Evolutionary conservation across 2,329 filamentous ascomycete species (phyloP), one percentile per base, ranked within the genome.

Genomic region (Alternaria sp.): DNA sequence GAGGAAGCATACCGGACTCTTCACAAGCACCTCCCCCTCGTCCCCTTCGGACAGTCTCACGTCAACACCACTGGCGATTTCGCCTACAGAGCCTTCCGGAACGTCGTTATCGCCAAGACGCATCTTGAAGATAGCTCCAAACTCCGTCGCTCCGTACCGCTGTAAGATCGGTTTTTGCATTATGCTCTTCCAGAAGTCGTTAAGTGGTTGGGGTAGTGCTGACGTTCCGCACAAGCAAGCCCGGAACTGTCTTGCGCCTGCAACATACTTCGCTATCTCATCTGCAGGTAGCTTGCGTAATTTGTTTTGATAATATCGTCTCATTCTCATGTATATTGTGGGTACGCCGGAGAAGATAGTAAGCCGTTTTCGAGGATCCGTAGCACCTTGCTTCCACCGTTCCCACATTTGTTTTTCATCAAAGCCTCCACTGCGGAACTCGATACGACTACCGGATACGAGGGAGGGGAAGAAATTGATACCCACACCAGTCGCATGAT

Each of bases 141-240:
- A 78, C 55, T 82, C 81, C 0, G 81, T 81, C 1, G 80, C 79
- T 0, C 81, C 81, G 57, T 83, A 83, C 28, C 81, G 67, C 53
- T 80, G 81, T 38, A 80, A 61, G 44, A 82, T 82, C n/a, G 63
- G 71, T 52, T 77, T 78, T 34, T 80, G 78, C 67, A 83, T 73
- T 4, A 84, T 72, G 5, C 72, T 67, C 3, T 77, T 77, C 83
- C 84, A 85, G 64, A 84, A 85, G 39, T 84, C 78, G n/a, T 80
- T 80, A 39, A 86, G 80, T 1, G 83, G 82, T 53, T 80, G 79
- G 3, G 83, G 83, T 38, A 85, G 63, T 1, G 83, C 83, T 3
- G 80, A 83, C 0, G 83, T 85, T 0, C 81, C 81, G 63, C 81
- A 82, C 6, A 82, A 69, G 58, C 78, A 80, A 1, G 79, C 79